These are phyloP conservation scores for Aspergillus viridinutans DNA, from an alignment of 2,329 filamentous ascomycete species.

Conservation along the genomic window DNA sequence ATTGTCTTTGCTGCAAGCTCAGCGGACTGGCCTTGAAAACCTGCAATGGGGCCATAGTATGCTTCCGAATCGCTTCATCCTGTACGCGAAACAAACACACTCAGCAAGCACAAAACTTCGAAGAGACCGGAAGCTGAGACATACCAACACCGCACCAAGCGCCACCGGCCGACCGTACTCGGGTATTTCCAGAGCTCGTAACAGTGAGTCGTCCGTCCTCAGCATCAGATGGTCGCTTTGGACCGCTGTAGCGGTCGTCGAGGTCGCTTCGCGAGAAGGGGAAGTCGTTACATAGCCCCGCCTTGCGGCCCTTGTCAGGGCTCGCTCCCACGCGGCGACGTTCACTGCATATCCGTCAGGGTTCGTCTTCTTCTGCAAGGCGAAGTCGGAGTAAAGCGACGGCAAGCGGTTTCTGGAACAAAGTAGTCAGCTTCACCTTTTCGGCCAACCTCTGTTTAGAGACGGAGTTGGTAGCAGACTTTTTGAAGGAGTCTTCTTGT, in stretches of 20 bases:
- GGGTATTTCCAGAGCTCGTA: constrained; percentile 66
- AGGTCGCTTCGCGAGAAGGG: constrained; percentile 24
- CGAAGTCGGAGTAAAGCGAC: constrained; percentile 85
- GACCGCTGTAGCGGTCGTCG: neutral
- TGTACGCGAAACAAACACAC: constrained; percentile 14
- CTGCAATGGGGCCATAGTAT: constrained; percentile 65
- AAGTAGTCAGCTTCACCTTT: neutral
- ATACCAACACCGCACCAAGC: constrained; percentile 67
- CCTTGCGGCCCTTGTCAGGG: constrained; percentile 64
- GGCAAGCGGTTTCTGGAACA: constrained; percentile 66
- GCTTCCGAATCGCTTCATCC: constrained; percentile 66
- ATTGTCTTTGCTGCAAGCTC: constrained; percentile 68
- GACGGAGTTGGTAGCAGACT: constrained; percentile 42
- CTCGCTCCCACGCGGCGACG: constrained; percentile 71
- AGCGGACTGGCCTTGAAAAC: constrained; percentile 63
- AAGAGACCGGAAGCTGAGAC: constrained; percentile 14
- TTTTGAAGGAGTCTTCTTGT: constrained; percentile 57
- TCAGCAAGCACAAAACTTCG: neutral
- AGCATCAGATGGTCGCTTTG: constrained; percentile 49
- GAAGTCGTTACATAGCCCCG: constrained; percentile 53
- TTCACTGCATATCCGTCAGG: constrained; percentile 83
- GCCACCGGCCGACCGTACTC: constrained; percentile 79
- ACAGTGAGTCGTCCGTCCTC: constrained; percentile 57
- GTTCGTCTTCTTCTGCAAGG: constrained; percentile 67
- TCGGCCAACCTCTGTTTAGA: neutral